Percentiles rank a stretch among this genome's conserved stretches.
Conservation (phyloP, 495 filamentous ascomycete species). For the Penicillium mononematosum region DNA sequence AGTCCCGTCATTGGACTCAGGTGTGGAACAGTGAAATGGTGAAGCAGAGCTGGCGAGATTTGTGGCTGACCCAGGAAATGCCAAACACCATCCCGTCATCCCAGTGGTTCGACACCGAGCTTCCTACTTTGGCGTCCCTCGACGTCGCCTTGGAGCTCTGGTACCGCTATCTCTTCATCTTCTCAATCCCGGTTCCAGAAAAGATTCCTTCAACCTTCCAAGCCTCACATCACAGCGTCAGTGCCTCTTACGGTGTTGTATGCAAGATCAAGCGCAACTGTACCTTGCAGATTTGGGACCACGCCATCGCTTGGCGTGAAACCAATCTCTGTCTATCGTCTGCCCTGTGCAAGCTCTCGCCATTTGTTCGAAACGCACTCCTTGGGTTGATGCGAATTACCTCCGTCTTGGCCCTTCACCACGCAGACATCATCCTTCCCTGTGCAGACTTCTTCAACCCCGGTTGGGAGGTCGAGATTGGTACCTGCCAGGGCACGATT, state of each 20-base stretch:
- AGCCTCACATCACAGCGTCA: constrained; percentile 63
- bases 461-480: constrained; percentile 66
- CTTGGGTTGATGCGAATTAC: constrained; percentile 59
- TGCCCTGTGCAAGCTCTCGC: constrained; percentile 56
- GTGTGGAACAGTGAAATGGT: constrained; percentile 63
- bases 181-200: constrained; percentile 63
- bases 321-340: constrained; percentile 60
- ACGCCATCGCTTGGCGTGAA: constrained; percentile 66
- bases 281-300: constrained; percentile 67
- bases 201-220: constrained; percentile 65
- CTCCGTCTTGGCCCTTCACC: constrained; percentile 57
- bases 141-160: constrained; percentile 59
- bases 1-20: constrained; percentile 60
- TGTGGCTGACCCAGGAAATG: constrained; percentile 61
- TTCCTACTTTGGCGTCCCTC: constrained; percentile 57
- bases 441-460: constrained; percentile 69
- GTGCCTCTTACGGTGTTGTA: constrained; percentile 64
- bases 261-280: constrained; percentile 62
- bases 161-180: constrained; percentile 68
- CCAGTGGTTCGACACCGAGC: constrained; percentile 57
- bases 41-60: constrained; percentile 58
- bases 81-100: constrained; percentile 50
- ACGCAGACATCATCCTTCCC: constrained; percentile 63
- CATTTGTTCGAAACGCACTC: constrained; percentile 56
- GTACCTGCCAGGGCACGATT: constrained; percentile 56